Evolutionary conservation across 768 basidiomycete species (phyloP).

Genomic region (Amanita fuliginea): DNA sequence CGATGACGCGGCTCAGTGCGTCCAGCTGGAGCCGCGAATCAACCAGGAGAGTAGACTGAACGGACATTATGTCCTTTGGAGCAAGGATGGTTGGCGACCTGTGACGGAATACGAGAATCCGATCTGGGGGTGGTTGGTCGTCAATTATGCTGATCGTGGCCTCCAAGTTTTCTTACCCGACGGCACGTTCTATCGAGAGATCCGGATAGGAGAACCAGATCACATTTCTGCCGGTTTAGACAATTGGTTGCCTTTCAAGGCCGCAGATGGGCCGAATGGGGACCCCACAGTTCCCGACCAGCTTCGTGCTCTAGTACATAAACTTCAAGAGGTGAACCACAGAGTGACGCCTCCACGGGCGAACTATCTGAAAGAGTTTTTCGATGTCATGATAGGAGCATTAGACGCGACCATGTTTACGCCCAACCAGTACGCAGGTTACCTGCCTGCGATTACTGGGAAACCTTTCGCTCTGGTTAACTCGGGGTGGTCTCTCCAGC

Average conservation of each 20-base stretch:
- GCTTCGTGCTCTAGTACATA: not conserved
- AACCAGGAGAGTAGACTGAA: not conserved
- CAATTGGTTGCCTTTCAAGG: not conserved
- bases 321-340: too few species aligned
- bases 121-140: not conserved
- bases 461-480: not conserved
- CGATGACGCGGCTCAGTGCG: not conserved
- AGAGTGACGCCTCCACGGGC: too few species aligned
- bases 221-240: not conserved
- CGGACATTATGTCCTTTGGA: not conserved
- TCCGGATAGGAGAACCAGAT: not conserved
- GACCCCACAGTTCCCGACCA: not conserved
- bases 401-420: not conserved
- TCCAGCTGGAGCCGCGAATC: not conserved
- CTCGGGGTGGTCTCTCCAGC: not conserved
- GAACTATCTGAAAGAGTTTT: not conserved
- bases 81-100: not conserved
- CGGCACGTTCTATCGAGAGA: not conserved
- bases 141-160: not conserved
- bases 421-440: not conserved
- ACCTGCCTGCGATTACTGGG: not conserved
- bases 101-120: not conserved
- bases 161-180: not conserved
- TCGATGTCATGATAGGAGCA: not conserved
- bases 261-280: not conserved